Base-by-base conservation (phyloP, 257 asterid species). In the Primulina huaijiensis region DNA sequence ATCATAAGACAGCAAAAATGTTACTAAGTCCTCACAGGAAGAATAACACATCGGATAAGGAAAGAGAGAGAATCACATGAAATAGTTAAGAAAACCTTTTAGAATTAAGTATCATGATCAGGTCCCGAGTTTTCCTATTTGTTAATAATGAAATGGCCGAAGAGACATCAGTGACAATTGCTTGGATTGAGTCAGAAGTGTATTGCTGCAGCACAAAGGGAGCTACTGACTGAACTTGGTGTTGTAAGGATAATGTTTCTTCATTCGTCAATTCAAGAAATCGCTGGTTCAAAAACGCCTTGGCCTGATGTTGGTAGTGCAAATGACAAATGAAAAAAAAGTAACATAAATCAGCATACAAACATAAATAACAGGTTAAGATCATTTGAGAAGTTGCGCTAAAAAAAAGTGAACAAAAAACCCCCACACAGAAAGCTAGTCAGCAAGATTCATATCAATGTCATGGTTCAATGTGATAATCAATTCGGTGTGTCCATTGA, bases 191-290 rank as follows among this genome's bases (percentile, higher is more conserved):
- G 58, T 89, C 96, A 38, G 97, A 66, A 68, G 85, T 50, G 74
- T 85, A 93, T 70, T 90, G 99, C 82, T 93, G 99, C 75, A 93
- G 93, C 68, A 89, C 91, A 70, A 77, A 82, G 35, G 99, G 96
- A 76, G 99, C 95, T 68, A 86, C 95, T 43, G 99, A 77, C 82
- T 93, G 99, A 72, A 93, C 96, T 88, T 90, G 97, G 78, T 93
- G 96, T 82, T 89, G 99, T 67, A 93, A 81, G 38, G 97, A 87
- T 67, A 88, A 72, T 57, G 92, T 89, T 78, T 93, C 96, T 79
- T 86, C 87, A 84, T 84, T 90, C 30, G 89, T 88, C 82, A 88
- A 83, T 75, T 90, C 97, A 74, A 87, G 86, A 64, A 85, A 73
- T 60, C 97, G 83, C 59, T 93, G 97, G 78, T 89, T 86, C 78